Evolutionary conservation across 2,329 filamentous ascomycete genomes (phyloP).

Genomic region (Bipolaris victoriae): DNA sequence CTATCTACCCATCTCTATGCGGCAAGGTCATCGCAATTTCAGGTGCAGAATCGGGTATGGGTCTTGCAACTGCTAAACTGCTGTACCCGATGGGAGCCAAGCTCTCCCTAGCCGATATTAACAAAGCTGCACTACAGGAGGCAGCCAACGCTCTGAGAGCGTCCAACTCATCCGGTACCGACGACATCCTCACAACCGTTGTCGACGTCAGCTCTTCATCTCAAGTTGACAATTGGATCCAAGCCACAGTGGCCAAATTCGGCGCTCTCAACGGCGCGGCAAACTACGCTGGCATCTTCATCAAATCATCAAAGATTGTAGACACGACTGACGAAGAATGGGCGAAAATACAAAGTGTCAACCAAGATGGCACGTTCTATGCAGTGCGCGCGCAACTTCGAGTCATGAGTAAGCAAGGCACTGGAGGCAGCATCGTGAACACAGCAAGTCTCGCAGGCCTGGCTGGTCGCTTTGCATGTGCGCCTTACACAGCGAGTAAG

Average conservation of each 20-base stretch:
- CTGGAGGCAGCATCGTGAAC: constrained; percentile 10
- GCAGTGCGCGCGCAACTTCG: constrained; percentile 33
- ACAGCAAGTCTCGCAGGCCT: constrained; percentile 53
- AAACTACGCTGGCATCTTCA: constrained; percentile 47
- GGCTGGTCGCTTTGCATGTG: constrained; percentile 48
- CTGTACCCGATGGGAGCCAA: constrained; percentile 53
- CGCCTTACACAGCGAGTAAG: constrained; percentile 45
- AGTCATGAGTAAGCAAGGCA: constrained; percentile 27
- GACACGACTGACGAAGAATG: constrained; percentile 21
- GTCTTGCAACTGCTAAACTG: constrained; percentile 51
- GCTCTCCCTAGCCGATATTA: constrained; percentile 34
- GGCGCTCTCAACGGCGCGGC: constrained; percentile 49
- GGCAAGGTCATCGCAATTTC: constrained; percentile 15
- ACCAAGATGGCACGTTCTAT: constrained; percentile 48
- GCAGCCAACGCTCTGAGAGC: not conserved
- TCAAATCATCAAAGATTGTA: not conserved
- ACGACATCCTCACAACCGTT: not conserved
- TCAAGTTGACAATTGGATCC: constrained; percentile 51
- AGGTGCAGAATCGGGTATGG: constrained; percentile 51
- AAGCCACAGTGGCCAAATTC: constrained; percentile 40
- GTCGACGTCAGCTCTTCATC: not conserved
- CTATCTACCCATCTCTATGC: not conserved
- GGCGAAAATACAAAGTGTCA: constrained; percentile 37
- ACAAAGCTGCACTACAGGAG: constrained; percentile 43
- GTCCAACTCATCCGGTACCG: not conserved